These are phyloP conservation scores for Melanomma pulvis-pyrius DNA, from an alignment of 495 filamentous ascomycete genomes.

Conservation along the genomic window DNA sequence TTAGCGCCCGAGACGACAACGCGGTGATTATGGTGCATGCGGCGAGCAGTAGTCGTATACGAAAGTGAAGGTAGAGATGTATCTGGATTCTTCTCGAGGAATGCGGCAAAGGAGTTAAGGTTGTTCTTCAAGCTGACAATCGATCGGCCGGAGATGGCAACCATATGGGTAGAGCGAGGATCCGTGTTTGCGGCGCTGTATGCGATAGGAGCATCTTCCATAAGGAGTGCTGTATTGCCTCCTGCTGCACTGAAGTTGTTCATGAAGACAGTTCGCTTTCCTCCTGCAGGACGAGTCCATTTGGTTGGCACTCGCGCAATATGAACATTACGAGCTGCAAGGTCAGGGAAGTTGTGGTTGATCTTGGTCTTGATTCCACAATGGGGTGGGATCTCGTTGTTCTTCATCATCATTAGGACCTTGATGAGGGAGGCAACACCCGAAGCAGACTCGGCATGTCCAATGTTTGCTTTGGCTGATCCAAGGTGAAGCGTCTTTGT, in stretches of 20 bases:
- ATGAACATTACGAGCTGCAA: conserved; percentile 11
- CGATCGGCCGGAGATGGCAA: conserved; percentile 47
- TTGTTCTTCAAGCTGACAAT: conserved; percentile 46
- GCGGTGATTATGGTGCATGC: conserved; percentile 30
- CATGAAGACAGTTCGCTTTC: conserved; percentile 22
- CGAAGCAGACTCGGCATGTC: conserved; percentile 44
- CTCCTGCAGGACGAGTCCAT: conserved; percentile 3
- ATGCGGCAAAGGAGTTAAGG: conserved; percentile 41
- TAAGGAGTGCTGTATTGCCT: conserved; percentile 41
- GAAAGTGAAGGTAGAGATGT: conserved; percentile 44
- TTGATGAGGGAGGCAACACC: conserved; percentile 47
- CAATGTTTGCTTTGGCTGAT: conserved; percentile 44
- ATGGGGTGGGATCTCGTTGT: conserved; percentile 28
- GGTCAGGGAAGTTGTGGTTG: conserved; percentile 24
- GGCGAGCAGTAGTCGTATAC: conserved; percentile 46
- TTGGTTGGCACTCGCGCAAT: conserved; percentile 12
- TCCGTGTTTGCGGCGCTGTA: conserved; percentile 30
- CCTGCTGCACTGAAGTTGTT: conserved; percentile 44
- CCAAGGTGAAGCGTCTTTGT: conserved; percentile 40
- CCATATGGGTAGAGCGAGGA: conserved; percentile 38
- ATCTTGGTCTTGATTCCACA: conserved; percentile 18
- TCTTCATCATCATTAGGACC: conserved; percentile 42
- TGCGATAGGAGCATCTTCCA: conserved; percentile 47
- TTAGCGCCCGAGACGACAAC: conserved; percentile 36
- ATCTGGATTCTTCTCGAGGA: conserved; percentile 46